Base-by-base conservation (phyloP, 768 basidiomycete genomes). In the Hygrocybe punicea region DNA sequence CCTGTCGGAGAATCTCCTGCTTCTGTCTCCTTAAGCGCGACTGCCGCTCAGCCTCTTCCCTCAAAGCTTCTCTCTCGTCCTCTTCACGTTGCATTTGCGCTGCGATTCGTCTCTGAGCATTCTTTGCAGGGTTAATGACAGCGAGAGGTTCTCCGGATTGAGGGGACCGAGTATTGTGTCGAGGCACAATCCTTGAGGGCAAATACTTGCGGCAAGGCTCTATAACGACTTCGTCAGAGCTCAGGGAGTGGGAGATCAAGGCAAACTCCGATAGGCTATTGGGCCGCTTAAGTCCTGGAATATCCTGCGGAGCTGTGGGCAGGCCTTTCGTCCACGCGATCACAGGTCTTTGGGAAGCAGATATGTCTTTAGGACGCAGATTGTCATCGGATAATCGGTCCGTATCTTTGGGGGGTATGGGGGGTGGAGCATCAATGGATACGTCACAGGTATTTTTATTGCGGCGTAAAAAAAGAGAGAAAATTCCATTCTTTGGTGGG, bases 341-440 rank as follows among this genome's bases (percentile, higher is more conserved):
- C 58, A 56, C 17, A n/a, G 11, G 33, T 33, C 16, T 45, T 19
- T 4, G 4, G 45, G 16, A 8, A 11, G 49, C 17, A n/a, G 35
- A 48, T 4, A 33, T 13, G 19, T 46, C 39, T 25, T 24, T 4
- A 21, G 17, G 16, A 34, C 16, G 24, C 17, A 23, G 37, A 16
- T n/a, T 6, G 11, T 48, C 55, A 8, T 11, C 8, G 14, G 44
- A 59, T 58, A 63, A 69, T 56, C 48, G 58, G 16, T 54, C 63
- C 34, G 67, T 68, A 58, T 81, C 80, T 63, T 81, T 81, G 6
- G 80, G 80, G 25, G 79, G 80, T 23, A 74, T 69, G 3, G 79
- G 77, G 14, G 79, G 78, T 1, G 71, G 72, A 25, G 67, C 55
- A 35, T 65, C 61, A 36, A 63, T 59, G 10, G 21, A 25, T 6